A percentile compares a stretch with the other conserved stretches of the same genome.
Conservation (phyloP, 2,329 filamentous ascomycete genomes). For the Macrophomina pseudophaseolina region DNA sequence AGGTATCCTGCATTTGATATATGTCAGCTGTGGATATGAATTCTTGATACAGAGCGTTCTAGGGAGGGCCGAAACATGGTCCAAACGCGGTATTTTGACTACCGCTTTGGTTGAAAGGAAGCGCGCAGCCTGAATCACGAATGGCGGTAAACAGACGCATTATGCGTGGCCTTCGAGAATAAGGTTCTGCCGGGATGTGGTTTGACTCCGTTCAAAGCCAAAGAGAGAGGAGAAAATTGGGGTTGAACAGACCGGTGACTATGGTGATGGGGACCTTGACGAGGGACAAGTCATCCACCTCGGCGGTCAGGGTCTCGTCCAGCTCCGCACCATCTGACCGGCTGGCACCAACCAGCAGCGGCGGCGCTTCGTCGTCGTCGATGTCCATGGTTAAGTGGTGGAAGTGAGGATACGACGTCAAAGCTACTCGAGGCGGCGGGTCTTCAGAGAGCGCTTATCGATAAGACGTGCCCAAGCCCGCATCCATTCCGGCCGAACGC, state of each 20-base stretch:
- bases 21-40: slow-evolving; percentile 9
- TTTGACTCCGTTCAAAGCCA: not conserved
- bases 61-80: not conserved
- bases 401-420: not conserved
- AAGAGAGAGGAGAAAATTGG: not conserved
- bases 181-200: too few species aligned
- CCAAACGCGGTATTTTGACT: not conserved
- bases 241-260: slow-evolving; percentile 66
- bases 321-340: slow-evolving; percentile 38
- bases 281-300: slow-evolving; percentile 55
- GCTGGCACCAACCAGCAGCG: slow-evolving; percentile 64
- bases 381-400: slow-evolving; percentile 47
- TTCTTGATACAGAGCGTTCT: not conserved
- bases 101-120: too few species aligned
- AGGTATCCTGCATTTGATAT: slow-evolving; percentile 72
- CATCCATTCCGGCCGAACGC: slow-evolving; percentile 13
- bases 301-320: slow-evolving; percentile 38
- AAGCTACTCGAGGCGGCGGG: not conserved
- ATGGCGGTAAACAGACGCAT: too few species aligned
- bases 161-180: too few species aligned
- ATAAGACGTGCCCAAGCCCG: slow-evolving; percentile 6
- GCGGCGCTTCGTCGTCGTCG: slow-evolving; percentile 62
- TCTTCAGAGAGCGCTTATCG: slow-evolving; percentile 11
- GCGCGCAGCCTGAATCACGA: too few species aligned
- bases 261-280: slow-evolving; percentile 83